Evolutionary conservation across 192 early-diverging fungal genomes (phyloP), one percentile per base, ranked within the genome.

Genomic region (Backusella australiensis): DNA sequence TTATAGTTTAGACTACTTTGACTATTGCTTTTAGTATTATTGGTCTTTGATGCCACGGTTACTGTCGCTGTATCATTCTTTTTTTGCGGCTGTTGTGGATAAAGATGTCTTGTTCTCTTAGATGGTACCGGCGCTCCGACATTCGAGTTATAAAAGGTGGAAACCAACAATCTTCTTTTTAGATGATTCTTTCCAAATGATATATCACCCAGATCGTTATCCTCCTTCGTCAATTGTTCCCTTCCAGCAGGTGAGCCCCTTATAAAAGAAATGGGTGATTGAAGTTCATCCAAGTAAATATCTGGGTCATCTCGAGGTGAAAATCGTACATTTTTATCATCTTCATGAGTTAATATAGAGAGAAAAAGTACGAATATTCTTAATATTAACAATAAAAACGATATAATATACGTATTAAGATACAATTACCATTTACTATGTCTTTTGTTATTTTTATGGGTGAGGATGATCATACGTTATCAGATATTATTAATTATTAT

Each of bases 211-310:
- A 36, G 17, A 15, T 49, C 39, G 8, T 49, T 39, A 17, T 71
- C 70, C 12, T 23, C 26, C 26, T 71, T 71, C 14, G 34, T 44
- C 3, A 34, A 49, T 44, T 71, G 42, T 4, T 49, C 39, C 6
- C 42, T 71, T 34, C 46, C 70, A 12, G 14, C 32, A 14, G 42
- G 6, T 12, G 41, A 42, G 19, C 70, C 70, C 49, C 70, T n/a
- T 15, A 71, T 17, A 71, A 49, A 71, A 15, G 70, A 71, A 29
- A 71, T 44, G 4, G 70, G 70, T 21, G 41, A 26, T 23, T 44
- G 26, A 8, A 71, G 42, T n/a, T 71, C 70, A 29, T 71, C 70
- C 29, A 71, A 42, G 44, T 71, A 71, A 49, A 71, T 71, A 71
- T 46, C 70, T 32, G 70, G 35, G 49, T 71, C 70, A 6, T 26